Percentiles rank a stretch among this genome's conserved stretches.
phyloP scores from a whole-genome alignment of 768 basidiomycete genomes.

The Daedalea quercina region DNA sequence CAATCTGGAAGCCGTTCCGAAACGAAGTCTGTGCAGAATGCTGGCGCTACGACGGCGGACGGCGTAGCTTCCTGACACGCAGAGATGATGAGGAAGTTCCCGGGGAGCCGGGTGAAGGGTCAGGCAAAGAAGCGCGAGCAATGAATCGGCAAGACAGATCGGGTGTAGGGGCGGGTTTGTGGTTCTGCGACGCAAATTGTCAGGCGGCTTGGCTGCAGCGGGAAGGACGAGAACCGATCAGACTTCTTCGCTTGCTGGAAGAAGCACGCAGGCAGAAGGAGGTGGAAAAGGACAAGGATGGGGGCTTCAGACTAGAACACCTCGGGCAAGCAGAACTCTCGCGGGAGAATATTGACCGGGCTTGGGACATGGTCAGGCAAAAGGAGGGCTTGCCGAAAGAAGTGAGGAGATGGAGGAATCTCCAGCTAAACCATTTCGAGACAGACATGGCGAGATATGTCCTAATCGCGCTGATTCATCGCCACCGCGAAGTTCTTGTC shows the following conservation, averaged over 20 bases:
- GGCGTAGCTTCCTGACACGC: conserved; percentile 19
- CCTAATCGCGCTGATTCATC: conserved; percentile 19
- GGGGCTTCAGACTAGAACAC: conserved; percentile 9
- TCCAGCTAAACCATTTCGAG: conserved; percentile 23
- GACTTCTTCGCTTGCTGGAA: conserved; percentile 15
- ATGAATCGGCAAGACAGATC: neutral
- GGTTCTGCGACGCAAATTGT: conserved; percentile 52
- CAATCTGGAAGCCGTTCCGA: conserved; percentile 55
- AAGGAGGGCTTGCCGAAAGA: conserved; percentile 19
- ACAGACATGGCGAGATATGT: conserved; percentile 24
- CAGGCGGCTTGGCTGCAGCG: conserved; percentile 34
- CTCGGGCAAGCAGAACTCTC: conserved; percentile 23
- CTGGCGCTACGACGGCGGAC: conserved; percentile 49
- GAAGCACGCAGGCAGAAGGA: conserved; percentile 15
- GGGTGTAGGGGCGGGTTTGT: conserved; percentile 30
- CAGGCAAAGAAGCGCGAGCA: neutral
- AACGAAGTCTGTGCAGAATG: conserved; percentile 64
- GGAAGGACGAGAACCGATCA: conserved; percentile 15
- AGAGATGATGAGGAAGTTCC: conserved; percentile 18
- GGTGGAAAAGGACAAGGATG: conserved; percentile 14
- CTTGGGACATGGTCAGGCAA: conserved; percentile 39
- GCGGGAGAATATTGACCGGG: conserved; percentile 32
- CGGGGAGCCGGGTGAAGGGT: neutral
- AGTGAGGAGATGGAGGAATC: conserved; percentile 13
- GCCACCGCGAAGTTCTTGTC: conserved; percentile 6